Evolutionary conservation across 2,329 filamentous ascomycete genomes (phyloP), one percentile per base, ranked within the genome.

Genomic region (Trichoderma sp.): DNA sequence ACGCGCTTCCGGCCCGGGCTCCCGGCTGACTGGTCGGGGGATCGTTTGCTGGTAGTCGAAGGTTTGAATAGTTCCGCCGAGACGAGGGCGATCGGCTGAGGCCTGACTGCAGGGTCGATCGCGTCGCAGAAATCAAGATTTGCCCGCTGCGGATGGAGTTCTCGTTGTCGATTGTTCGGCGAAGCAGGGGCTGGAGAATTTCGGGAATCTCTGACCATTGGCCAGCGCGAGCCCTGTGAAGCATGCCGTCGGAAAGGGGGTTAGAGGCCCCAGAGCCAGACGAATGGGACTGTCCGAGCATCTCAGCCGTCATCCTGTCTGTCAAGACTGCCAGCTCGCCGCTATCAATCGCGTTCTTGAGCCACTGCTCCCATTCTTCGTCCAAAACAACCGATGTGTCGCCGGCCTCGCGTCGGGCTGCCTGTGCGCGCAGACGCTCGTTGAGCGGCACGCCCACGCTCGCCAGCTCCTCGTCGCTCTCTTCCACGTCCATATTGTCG

Each of bases 361-460:
- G 78, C 85, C 88, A 91, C 74, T 90, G 87, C 74, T 91, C 89
- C 88, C 87, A 91, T 70, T 89, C 88, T 68, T 89, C 87, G 72
- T 91, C 88, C 69, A 91, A 81, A 28, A 85, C 82, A 54, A 83
- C 81, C 17, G 82, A 81, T 34, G 76, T 77, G 68, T 87, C 84
- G 50, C 87, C 87, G 4, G 85, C 83, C 68, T 88, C 85, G 63
- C 86, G 83, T 54, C 85, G 81, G 17, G 87, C 87, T 7, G 86
- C 87, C 55, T 86, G 85, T 66, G 86, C 85, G 58, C 86, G 81
- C 26, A 91, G 83, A n/a, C 84, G 83, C 73, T 88, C 82, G 71
- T 90, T 90, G 61, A 88, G 76, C 55, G 81, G 82, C 58, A 86
- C 79, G 5, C 88, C 88, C 3, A 90, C 83, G 69, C 86, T 89